A percentile compares a stretch with the other conserved stretches of the same genome.
Conservation (phyloP, 305 asterid species). For the Rubia peregrina region DNA sequence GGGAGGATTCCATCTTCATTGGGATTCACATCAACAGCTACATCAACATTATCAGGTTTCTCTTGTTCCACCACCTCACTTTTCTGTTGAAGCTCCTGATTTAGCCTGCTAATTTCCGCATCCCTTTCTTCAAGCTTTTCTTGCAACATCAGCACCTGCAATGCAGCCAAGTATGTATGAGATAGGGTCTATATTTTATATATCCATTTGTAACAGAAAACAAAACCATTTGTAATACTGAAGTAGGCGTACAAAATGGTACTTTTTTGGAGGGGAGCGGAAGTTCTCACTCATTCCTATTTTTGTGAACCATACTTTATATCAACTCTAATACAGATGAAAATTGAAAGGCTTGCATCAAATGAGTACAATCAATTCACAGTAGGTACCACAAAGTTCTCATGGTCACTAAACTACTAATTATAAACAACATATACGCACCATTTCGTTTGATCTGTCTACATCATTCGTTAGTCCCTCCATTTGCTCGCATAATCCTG, state of each 20-base stretch:
- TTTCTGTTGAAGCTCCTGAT: slow-evolving; percentile 4
- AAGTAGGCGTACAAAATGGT: neutral
- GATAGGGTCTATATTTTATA: neutral
- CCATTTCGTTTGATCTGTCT: slow-evolving; percentile 92
- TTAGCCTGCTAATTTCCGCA: slow-evolving; percentile 46
- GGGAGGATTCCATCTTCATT: neutral
- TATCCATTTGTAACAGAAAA: too few relatives aligned
- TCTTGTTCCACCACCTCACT: slow-evolving; percentile 1
- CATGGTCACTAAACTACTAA: neutral
- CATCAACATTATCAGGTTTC: neutral
- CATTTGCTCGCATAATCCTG: slow-evolving; percentile 77
- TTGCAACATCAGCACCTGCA: slow-evolving; percentile 70
- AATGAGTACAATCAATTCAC: neutral
- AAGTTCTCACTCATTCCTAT: neutral
- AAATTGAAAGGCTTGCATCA: neutral
- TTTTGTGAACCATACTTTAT: neutral
- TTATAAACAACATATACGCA: slow-evolving; percentile 15
- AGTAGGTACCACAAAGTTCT: neutral
- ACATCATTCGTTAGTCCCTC: slow-evolving; percentile 62
- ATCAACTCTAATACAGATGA: neutral
- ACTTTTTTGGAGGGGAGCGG: too few relatives aligned
- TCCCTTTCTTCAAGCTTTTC: slow-evolving; percentile 73
- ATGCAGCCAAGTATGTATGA: neutral
- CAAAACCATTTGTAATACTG: neutral
- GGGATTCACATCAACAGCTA: slow-evolving; percentile 3